Conservation (phyloP, 371 early-diverging fungal species). For the Lichtheimia ornata region DNA sequence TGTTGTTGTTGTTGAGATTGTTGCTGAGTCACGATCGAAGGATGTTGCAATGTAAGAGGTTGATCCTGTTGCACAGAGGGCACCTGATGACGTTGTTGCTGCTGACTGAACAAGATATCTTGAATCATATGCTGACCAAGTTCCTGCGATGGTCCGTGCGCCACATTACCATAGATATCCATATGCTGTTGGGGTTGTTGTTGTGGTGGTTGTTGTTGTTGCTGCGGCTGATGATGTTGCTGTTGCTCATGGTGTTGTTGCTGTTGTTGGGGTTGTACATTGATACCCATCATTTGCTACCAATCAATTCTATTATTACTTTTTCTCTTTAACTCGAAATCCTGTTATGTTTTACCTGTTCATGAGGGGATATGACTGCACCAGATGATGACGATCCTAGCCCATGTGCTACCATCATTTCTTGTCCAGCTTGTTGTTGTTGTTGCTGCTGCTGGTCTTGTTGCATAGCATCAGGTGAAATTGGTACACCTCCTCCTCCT, state of each 20-base stretch:
- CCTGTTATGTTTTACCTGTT: not conserved
- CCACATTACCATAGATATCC: not conserved
- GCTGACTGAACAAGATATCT: constrained; percentile 14
- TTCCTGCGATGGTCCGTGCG: constrained; percentile 13
- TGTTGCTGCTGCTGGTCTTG: constrained; percentile 6
- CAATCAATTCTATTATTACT: not conserved
- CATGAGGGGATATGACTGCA: not conserved
- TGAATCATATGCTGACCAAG: constrained; percentile 16
- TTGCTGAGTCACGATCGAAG: not conserved
- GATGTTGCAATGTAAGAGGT: not conserved
- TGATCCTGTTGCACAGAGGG: not conserved
- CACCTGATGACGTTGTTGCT: constrained; percentile 8
- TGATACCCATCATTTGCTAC: constrained; percentile 7
- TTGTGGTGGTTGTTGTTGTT: constrained; percentile 2
- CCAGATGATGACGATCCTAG: not conserved
- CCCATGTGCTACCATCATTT: constrained; percentile 6
- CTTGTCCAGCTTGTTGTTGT: constrained; percentile 5
- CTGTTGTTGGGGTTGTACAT: not conserved
- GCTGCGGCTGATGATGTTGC: constrained; percentile 5
- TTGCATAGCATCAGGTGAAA: not conserved
- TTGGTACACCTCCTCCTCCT: not conserved
- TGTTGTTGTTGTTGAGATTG: constrained; percentile 12
- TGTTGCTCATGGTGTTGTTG: constrained; percentile 1
- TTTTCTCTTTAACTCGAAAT: not conserved
- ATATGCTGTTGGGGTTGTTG: constrained; percentile 12